Evolutionary conservation across 106 monocot species (phyloP), one percentile per base, ranked within the genome.

Genomic region (Platanthera zijinensis): DNA sequence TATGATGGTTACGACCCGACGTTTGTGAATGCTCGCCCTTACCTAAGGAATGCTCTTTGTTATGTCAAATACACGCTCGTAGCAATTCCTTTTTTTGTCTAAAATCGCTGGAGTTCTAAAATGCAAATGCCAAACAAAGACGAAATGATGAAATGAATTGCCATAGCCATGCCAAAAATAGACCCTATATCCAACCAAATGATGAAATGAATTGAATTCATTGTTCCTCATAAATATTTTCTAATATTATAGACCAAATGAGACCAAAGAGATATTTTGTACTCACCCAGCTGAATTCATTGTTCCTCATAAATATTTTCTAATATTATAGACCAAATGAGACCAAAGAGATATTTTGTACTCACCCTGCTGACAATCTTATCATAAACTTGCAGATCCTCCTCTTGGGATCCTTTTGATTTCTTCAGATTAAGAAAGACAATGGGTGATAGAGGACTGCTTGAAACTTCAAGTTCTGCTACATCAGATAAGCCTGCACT

Each of bases 321-420:
- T 12, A 30, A 28, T 19, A 28, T 66, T 30, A 66, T 25, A 25
- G 32, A 32, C 30, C 32, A 66, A 70, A 70, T 47, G 70, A 70
- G 70, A 1, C 8, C 1, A 48, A 48, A 70, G 32, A 66, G 56
- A 19, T 54, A 30, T 45, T 57, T 3, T 48, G 70, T 46, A 48
- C 74, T 80, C 64, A 80, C 80, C 80, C 69, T 75, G 54, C 74
- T 69, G 54, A 59, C 75, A 47, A 80, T 80, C 48, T 80, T 75
- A 52, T 80, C 75, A 75, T 75, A 75, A 45, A 80, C 74, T 3
- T 75, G 75, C 22, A 80, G 62, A 52, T 80, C 80, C 46, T 74
- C 54, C 47, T 69, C 56, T n/a, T 30, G 46, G 52, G 80, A 80
- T 5, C 80, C 80, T 48, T 39, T 75, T 19, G 80, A 72, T 72